Percentiles rank a stretch among this genome's conserved stretches.
phyloP scores from a whole-genome alignment of 1,284 basidiomycete genomes.

The Trametes versicolor region DNA sequence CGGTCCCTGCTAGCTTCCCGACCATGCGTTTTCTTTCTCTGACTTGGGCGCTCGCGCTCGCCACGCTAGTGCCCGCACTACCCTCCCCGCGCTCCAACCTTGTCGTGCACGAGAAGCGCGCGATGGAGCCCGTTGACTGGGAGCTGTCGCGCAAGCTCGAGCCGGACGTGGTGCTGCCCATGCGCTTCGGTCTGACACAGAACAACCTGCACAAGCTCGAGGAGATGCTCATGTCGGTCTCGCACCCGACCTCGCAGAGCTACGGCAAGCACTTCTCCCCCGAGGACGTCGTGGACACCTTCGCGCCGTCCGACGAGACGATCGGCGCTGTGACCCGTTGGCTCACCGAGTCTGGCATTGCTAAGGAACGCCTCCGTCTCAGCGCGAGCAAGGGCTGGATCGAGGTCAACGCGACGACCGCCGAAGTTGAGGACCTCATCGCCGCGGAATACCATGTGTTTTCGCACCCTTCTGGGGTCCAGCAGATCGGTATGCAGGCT shows the following conservation, averaged over 20 bases:
- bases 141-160: slow-evolving; percentile 35
- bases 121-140: slow-evolving; percentile 40
- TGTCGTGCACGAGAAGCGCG: slow-evolving; percentile 44
- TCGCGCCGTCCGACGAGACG: slow-evolving; percentile 51
- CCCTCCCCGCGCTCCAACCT: slow-evolving; percentile 36
- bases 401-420: slow-evolving; percentile 48
- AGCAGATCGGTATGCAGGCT: slow-evolving; percentile 49
- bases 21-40: slow-evolving; percentile 27
- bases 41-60: slow-evolving; percentile 22
- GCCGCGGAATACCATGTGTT: slow-evolving; percentile 52
- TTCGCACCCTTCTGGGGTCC: slow-evolving; percentile 48
- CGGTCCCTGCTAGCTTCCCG: neutral
- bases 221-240: slow-evolving; percentile 47
- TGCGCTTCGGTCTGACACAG: slow-evolving; percentile 50
- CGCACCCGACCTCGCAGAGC: slow-evolving; percentile 48
- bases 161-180: slow-evolving; percentile 38
- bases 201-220: slow-evolving; percentile 49
- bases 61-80: slow-evolving; percentile 27
- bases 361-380: slow-evolving; percentile 43
- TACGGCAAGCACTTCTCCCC: slow-evolving; percentile 52
- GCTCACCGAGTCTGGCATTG: slow-evolving; percentile 50
- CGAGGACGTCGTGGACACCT: slow-evolving; percentile 47
- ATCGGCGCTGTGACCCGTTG: slow-evolving; percentile 49
- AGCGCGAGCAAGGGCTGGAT: slow-evolving; percentile 53
- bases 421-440: slow-evolving; percentile 52